Conservation (phyloP, 75 land plant genomes). For the Chamaecyparis obtusa region DNA sequence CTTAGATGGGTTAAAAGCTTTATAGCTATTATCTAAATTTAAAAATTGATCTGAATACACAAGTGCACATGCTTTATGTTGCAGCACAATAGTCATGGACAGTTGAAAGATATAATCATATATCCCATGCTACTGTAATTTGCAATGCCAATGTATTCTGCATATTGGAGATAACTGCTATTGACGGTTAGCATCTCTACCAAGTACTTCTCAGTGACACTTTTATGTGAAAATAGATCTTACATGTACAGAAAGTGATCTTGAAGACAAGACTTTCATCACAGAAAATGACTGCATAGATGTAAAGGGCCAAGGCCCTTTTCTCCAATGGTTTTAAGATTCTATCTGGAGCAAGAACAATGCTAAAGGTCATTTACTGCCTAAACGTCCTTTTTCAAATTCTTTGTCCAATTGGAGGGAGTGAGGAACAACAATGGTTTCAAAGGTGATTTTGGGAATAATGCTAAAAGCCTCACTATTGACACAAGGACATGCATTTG, state of each 20-base stretch:
- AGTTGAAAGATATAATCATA: background rate
- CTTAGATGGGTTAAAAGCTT: background rate
- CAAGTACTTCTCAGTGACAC: background rate
- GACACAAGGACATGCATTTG: no score
- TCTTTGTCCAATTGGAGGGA: no score
- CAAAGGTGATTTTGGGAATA: no score
- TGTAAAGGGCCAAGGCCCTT: no score
- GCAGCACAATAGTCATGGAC: background rate
- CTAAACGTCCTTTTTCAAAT: no score
- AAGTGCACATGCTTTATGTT: background rate
- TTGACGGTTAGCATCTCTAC: background rate
- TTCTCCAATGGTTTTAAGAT: no score
- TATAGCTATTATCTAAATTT: background rate
- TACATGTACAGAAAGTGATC: background rate
- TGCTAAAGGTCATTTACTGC: no score
- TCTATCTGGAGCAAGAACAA: no score
- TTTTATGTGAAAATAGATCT: background rate
- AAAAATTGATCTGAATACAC: background rate
- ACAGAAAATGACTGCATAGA: no score
- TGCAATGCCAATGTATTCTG: background rate
- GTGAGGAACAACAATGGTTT: no score
- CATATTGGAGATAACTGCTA: background rate
- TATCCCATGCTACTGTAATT: background rate
- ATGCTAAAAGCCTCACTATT: no score
- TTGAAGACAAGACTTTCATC: background rate